Base-by-base conservation (phyloP, 2,329 filamentous ascomycete species). In the Pseudogymnoascus sp. region DNA sequence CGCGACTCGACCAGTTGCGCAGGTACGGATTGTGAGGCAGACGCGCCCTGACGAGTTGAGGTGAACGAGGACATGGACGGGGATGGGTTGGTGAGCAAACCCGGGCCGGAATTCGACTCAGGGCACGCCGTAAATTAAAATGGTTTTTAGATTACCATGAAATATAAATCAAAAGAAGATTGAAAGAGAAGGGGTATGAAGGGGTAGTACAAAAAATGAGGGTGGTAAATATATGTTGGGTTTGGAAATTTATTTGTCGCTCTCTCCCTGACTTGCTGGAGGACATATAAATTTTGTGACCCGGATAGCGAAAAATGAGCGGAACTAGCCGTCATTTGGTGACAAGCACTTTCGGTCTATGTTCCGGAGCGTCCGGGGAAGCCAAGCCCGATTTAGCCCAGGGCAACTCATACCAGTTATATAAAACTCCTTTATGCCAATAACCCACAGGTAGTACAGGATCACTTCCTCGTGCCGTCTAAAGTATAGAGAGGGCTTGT, bases 1-100 rank as follows among this genome's bases (percentile, higher is more conserved):
- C 85, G 79, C 60, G 86, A 87, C 68, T 86, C 83, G 3, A 81
- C 73, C 57, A 84, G 74, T 3, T 78, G 67, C 45, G 64, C 54
- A 18, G 67, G 62, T 45, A 57, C 47, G 0, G 47, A 18, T 34
- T 6, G 47, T 57, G 47, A 57, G n/a, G 47, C 5, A 18, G 47
- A 57, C 47, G 47, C 47, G 47, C 47, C 47, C 47, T 57, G 47
- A 6, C 47, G 47, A 57, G 47, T 7, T 2, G 47, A 16, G 26
- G 47, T 57, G 47, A 57, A 57, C 12, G 47, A 54, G 45, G 45
- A 57, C 47, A 57, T 57, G 47, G 12, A 57, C 47, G 26, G 47
- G 47, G 47, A 57, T 57, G 29, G 26, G 47, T 18, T 12, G 26
- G 47, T 1, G 21, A 31, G 47, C 26, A 34, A 34, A 57, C 47